phyloP scores from a whole-genome alignment of 75 land plant species.

The Pseudotsuga menziesii region DNA sequence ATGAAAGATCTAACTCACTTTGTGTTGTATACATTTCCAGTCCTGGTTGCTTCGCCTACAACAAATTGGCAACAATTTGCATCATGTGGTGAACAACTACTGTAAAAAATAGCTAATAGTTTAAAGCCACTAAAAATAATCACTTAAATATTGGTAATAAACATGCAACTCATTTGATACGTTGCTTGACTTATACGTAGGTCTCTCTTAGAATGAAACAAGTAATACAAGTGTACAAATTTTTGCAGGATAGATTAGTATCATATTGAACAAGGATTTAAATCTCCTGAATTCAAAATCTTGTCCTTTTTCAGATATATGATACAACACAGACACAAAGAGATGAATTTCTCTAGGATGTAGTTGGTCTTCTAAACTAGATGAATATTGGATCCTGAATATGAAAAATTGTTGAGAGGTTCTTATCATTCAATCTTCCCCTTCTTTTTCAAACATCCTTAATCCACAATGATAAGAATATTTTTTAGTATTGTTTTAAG shows the following conservation, averaged over 20 bases:
- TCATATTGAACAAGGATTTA: not conserved
- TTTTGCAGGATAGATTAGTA: not conserved
- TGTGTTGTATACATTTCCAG: constrained; percentile 87
- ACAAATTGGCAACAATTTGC: not conserved
- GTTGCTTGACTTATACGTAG: not conserved
- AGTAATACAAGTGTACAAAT: not conserved
- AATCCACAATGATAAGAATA: not conserved
- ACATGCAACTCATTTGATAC: not conserved
- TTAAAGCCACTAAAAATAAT: not conserved
- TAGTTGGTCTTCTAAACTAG: not conserved
- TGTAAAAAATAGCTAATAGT: not conserved
- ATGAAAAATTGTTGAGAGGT: not conserved
- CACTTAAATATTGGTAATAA: not conserved
- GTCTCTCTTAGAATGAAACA: not conserved
- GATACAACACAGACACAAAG: not conserved
- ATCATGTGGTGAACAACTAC: not conserved
- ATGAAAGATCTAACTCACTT: constrained; percentile 95
- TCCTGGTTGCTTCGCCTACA: constrained; percentile 93
- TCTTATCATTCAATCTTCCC: not conserved
- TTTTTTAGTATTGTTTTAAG: not conserved
- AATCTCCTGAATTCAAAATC: not conserved
- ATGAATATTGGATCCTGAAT: not conserved
- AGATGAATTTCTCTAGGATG: not conserved
- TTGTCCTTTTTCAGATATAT: not conserved
- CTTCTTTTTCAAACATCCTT: not conserved